Evolutionary conservation across 1,284 basidiomycete genomes (phyloP).

Genomic region (Irpex rosettiformis): DNA sequence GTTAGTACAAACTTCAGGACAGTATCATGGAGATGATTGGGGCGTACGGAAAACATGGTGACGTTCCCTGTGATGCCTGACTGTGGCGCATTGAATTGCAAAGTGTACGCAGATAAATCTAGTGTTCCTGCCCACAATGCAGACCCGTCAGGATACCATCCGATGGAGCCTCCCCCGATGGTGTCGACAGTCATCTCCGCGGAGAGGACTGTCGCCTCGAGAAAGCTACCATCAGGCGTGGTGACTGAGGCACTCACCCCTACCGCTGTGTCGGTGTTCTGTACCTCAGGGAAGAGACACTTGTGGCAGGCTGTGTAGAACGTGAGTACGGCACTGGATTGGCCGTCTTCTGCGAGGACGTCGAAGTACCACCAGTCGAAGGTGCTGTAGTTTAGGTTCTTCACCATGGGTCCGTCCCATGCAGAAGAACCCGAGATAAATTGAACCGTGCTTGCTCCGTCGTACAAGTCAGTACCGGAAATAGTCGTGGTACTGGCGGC

Average conservation of each 20-base stretch:
- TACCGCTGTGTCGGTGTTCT: slow-evolving; percentile 5
- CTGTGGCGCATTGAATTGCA: slow-evolving; percentile 12
- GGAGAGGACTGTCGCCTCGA: slow-evolving; percentile 3
- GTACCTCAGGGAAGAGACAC: slow-evolving; percentile 8
- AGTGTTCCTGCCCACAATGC: slow-evolving; percentile 8
- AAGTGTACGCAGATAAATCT: slow-evolving; percentile 11
- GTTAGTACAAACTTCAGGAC: too few species aligned
- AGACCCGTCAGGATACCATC: neutral
- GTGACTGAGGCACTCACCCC: slow-evolving; percentile 1
- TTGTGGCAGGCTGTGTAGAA: slow-evolving; percentile 12
- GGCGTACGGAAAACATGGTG: slow-evolving; percentile 1
- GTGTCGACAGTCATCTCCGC: slow-evolving; percentile 10
- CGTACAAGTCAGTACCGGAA: neutral
- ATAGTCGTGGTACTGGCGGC: neutral
- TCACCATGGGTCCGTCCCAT: slow-evolving; percentile 13
- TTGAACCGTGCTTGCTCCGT: slow-evolving; percentile 9
- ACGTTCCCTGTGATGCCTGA: slow-evolving; percentile 7
- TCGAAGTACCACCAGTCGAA: slow-evolving; percentile 17
- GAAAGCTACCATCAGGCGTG: neutral
- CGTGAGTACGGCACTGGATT: neutral
- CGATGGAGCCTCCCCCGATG: slow-evolving; percentile 8
- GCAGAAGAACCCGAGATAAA: neutral
- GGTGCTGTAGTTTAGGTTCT: slow-evolving; percentile 10
- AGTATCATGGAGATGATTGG: neutral
- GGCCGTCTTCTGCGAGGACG: slow-evolving; percentile 8